phyloP scores from a whole-genome alignment of 306 rosid genomes.

The Fagus crenata region DNA sequence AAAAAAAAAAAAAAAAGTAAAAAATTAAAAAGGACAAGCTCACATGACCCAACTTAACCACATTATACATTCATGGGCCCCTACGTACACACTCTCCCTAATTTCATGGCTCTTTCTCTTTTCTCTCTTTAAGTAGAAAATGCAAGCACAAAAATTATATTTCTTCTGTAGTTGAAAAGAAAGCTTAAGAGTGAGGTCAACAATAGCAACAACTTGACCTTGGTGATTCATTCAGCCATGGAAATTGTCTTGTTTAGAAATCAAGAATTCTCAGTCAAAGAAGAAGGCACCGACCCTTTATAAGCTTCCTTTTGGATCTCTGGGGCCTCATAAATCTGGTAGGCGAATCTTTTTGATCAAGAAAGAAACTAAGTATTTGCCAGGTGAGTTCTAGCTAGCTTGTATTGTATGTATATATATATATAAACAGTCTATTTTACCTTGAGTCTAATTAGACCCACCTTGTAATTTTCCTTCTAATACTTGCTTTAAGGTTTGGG shows the following conservation, averaged over 20 bases:
- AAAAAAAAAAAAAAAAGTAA: slow-evolving; percentile 24
- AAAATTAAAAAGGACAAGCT: slow-evolving; percentile 39
- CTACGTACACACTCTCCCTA: slow-evolving; percentile 41
- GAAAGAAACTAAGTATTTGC: not conserved
- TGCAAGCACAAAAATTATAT: not conserved
- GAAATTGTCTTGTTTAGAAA: slow-evolving; percentile 50
- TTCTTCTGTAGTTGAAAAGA: not conserved
- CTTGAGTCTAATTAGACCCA: not conserved
- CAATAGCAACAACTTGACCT: slow-evolving; percentile 37
- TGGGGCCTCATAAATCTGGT: slow-evolving; percentile 42
- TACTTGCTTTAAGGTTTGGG: not conserved
- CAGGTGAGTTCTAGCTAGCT: slow-evolving; percentile 22
- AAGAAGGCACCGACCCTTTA: slow-evolving; percentile 59
- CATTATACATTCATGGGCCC: slow-evolving; percentile 67
- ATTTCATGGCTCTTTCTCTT: not conserved
- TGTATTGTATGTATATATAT: not conserved
- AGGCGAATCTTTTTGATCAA: slow-evolving; percentile 22
- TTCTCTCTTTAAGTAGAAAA: not conserved
- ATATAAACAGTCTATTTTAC: not conserved
- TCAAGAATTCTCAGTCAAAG: slow-evolving; percentile 53
- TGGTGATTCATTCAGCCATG: slow-evolving; percentile 23
- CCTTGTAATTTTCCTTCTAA: not conserved
- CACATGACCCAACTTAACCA: slow-evolving; percentile 60
- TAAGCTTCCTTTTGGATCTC: slow-evolving; percentile 25
- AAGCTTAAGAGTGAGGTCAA: slow-evolving; percentile 35